These are phyloP conservation scores for Monosporascus sp. DNA, from an alignment of 2,329 filamentous ascomycete species.

Conservation along the genomic window DNA sequence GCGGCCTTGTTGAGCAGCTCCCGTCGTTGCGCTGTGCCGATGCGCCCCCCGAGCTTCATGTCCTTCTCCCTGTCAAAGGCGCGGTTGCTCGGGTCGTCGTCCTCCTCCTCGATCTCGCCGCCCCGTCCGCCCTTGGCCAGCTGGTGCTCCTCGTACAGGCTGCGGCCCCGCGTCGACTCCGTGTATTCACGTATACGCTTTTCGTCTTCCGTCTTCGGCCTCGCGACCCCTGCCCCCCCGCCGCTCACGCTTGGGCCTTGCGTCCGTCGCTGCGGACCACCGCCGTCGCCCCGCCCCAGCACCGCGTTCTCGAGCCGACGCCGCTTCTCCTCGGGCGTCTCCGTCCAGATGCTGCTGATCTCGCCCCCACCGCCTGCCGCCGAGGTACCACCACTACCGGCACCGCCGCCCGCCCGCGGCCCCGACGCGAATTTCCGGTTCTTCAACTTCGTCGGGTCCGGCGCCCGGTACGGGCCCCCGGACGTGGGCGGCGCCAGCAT, in stretches of 20 bases:
- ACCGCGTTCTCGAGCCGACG: conserved; percentile 76
- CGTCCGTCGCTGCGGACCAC: conserved; percentile 34
- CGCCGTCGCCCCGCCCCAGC: conserved; percentile 58
- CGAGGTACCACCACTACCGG: conserved; percentile 19
- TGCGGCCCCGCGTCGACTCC: conserved; percentile 50
- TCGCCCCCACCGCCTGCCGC: conserved; percentile 30
- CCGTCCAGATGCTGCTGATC: conserved; percentile 76
- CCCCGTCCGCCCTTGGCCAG: conserved; percentile 26
- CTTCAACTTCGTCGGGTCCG: conserved; percentile 77
- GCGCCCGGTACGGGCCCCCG: conserved; percentile 50
- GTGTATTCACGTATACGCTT: conserved; percentile 41
- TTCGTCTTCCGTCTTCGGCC: conserved; percentile 26
- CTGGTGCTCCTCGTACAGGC: conserved; percentile 55
- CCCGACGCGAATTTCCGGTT: conserved; percentile 76
- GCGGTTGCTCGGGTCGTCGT: conserved; percentile 86
- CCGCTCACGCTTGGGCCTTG: conserved; percentile 27
- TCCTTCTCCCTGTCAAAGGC: conserved; percentile 92
- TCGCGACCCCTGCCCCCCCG: conserved; percentile 28
- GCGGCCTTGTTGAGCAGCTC: conserved; percentile 75
- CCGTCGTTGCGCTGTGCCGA: conserved; percentile 67
- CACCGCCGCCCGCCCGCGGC: conserved; percentile 30
- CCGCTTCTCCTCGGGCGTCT: conserved; percentile 84
- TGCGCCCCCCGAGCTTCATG: conserved; percentile 69
- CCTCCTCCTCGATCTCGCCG: conserved; percentile 48
- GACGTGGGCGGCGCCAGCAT: conserved; percentile 67